phyloP scores from a whole-genome alignment of 805 yeast species.

The Candida corydali region DNA sequence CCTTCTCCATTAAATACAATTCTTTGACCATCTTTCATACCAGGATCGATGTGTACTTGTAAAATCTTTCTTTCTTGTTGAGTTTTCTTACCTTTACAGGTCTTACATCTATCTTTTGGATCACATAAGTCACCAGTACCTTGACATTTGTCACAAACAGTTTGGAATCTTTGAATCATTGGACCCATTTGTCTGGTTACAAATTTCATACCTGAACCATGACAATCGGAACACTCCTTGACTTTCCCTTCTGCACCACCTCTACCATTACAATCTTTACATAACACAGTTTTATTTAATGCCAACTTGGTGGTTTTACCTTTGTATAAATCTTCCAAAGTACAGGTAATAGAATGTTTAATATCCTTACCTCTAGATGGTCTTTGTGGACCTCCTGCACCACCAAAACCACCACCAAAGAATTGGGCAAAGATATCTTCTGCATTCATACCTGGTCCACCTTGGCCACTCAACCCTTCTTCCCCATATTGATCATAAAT shows the following conservation, averaged over 20 bases:
- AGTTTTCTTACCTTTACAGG: conserved; percentile 87
- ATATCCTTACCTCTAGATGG: conserved; percentile 90
- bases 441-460: conserved; percentile 63
- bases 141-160: conserved; percentile 85
- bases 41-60: conserved; percentile 93
- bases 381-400: conserved; percentile 60
- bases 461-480: conserved; percentile 79
- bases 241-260: conserved; percentile 95
- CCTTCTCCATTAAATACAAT: conserved; percentile 93
- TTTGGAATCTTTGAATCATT: conserved; percentile 96
- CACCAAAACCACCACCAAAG: conserved; percentile 64
- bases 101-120: conserved; percentile 82
- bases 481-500: conserved; percentile 87
- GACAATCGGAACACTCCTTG: conserved; percentile 80
- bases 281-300: conserved; percentile 82
- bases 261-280: conserved; percentile 86
- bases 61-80: conserved; percentile 83
- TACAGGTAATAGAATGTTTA: conserved; percentile 78
- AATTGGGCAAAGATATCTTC: conserved; percentile 78
- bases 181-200: conserved; percentile 99
- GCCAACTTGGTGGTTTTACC: conserved; percentile 95
- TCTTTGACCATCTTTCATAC: conserved; percentile 93
- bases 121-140: conserved; percentile 90
- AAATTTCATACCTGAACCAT: conserved; percentile 87
- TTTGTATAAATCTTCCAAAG: conserved; percentile 89